A percentile compares a stretch with the other conserved stretches of the same genome.
phyloP scores from a whole-genome alignment of 192 early-diverging fungal species.

The Coemansia sp. region DNA sequence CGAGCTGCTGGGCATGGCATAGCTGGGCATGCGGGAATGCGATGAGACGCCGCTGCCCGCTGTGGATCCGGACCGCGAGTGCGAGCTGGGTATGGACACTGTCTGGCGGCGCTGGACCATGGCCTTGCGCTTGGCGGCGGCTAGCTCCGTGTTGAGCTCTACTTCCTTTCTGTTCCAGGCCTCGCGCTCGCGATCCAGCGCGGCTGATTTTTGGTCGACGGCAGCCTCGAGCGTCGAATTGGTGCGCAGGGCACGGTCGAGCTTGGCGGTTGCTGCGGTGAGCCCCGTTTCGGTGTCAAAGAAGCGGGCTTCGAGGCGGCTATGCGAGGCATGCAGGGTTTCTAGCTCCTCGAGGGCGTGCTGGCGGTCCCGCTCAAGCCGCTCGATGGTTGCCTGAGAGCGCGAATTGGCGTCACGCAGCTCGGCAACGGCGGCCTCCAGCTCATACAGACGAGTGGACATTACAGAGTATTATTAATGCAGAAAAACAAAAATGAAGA shows the following conservation, averaged over 20 bases:
- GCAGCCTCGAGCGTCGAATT: conserved; percentile 17
- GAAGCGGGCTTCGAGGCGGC: conserved; percentile 40
- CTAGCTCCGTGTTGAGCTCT: conserved; percentile 40
- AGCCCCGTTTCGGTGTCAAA: conserved; percentile 41
- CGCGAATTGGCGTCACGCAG: conserved; percentile 32
- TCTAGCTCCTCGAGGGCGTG: conserved; percentile 38
- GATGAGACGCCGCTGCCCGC: conserved; percentile 1
- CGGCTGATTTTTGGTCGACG: conserved; percentile 15
- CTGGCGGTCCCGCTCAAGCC: conserved; percentile 35
- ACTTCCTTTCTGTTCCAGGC: conserved; percentile 34
- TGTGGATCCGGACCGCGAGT: conserved; percentile 13
- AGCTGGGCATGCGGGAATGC: conserved; percentile 25
- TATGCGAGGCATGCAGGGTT: conserved; percentile 38
- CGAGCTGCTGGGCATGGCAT: conserved; percentile 15
- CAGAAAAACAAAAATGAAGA: neutral
- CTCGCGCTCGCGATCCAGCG: conserved; percentile 45
- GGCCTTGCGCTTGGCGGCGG: conserved; percentile 39
- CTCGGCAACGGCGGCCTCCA: conserved; percentile 34
- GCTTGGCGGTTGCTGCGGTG: conserved; percentile 10
- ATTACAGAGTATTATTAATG: neutral
- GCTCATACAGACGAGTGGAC: conserved; percentile 38
- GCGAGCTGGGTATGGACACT: conserved; percentile 25
- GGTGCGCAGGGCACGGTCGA: conserved; percentile 29
- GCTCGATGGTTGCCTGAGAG: conserved; percentile 17
- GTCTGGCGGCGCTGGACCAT: conserved; percentile 43